Evolutionary conservation across 305 asterid genomes (phyloP), one percentile per base, ranked within the genome.

Genomic region (Fraxinus floribunda): DNA sequence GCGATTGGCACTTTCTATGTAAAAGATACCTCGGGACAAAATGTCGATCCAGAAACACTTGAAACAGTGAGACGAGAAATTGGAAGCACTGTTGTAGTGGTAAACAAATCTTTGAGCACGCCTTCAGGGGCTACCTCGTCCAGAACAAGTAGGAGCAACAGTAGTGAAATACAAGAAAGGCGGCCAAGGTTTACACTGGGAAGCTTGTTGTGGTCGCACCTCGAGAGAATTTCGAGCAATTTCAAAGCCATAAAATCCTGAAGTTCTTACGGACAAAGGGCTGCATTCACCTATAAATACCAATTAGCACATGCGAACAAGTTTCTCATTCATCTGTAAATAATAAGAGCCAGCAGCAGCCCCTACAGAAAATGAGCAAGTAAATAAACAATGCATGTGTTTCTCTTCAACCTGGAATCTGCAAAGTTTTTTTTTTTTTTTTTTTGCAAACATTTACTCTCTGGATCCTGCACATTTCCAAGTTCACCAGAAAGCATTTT

Each of bases 1-100:
- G 98, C 98, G 5, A 77, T 90, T 4, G 98, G 99, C 5, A 90
- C 98, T 11, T 95, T 95, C 84, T 93, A 92, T 18, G 92, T 95
- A 44, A 92, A 87, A 73, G 97, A 93, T 79, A 79, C 91, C 36
- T 90, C 95, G 0, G 97, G 95, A 66, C 89, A 91, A 29, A 80
- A 78, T 6, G 95, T 91, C 75, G 85, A 75, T n/a, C 75, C 86
- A 32, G 80, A 87, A 79, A 90, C 91, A 16, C 38, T 93, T 62
- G 97, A 94, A 85, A 81, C 26, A 3, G 86, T 94, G 72, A 86
- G 88, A 77, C 90, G 75, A 79, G 97, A 93, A 82, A 88, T 94
- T 3, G 94, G 95, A 74, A 95, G 93, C 6, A 70, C 84, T 1
- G 66, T 85, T 4, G 57, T 87, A 38, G 90, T 89, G 46, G 90